Evolutionary conservation across 1,284 basidiomycete genomes (phyloP).

Genomic region (Sparassis latifolia): DNA sequence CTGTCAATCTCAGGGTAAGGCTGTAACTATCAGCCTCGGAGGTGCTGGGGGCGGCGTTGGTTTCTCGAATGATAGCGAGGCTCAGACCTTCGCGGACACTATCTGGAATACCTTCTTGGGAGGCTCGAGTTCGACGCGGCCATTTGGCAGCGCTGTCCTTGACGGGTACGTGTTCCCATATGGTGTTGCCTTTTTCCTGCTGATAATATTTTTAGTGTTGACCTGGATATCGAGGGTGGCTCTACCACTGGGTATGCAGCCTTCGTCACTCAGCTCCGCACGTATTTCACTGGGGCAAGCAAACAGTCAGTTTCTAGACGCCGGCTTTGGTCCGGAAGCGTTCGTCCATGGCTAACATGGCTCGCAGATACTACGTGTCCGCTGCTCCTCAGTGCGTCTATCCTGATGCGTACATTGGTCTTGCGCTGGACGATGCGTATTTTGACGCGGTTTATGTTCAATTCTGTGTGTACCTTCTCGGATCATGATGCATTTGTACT

Average conservation of each 20-base stretch:
- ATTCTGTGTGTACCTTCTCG: constrained; percentile 26
- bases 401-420: constrained; percentile 47
- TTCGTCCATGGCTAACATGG: neutral
- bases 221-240: constrained; percentile 63
- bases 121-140: constrained; percentile 48
- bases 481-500: neutral
- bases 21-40: constrained; percentile 38
- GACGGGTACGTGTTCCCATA: constrained; percentile 43
- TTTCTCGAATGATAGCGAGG: constrained; percentile 49
- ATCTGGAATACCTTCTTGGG: constrained; percentile 63
- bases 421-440: constrained; percentile 41
- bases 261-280: constrained; percentile 53
- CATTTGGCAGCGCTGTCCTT: constrained; percentile 56
- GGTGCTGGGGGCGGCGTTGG: constrained; percentile 36
- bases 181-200: neutral
- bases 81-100: constrained; percentile 45
- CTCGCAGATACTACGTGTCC: constrained; percentile 50
- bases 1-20: constrained; percentile 59
- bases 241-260: constrained; percentile 47
- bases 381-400: constrained; percentile 51
- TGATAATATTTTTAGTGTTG: constrained; percentile 36
- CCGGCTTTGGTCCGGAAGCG: neutral
- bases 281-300: constrained; percentile 40
- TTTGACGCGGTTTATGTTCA: constrained; percentile 60
- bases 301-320: constrained; percentile 38